A percentile compares a stretch with the other conserved stretches of the same genome.
Conservation (phyloP, 805 yeast species). For the Wickerhamiella parazyma region DNA sequence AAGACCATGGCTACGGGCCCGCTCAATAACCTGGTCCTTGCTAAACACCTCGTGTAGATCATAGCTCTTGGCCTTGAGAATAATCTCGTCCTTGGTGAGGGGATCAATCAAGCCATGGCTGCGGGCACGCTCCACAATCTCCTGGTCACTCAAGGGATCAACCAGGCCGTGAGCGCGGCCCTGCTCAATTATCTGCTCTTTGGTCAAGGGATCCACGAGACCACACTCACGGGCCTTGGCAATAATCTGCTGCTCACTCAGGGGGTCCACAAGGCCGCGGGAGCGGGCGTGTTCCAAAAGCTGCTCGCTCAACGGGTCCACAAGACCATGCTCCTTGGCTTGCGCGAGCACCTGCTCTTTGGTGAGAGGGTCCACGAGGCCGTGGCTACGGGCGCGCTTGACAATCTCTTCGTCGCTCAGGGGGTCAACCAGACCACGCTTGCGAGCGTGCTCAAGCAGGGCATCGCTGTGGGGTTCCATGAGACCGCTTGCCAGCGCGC, state of each 20-base stretch:
- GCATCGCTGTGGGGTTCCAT: constrained; percentile 7
- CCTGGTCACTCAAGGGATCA: constrained; percentile 8
- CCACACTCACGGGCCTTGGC: constrained; percentile 13
- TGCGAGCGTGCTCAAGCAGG: constrained; percentile 19
- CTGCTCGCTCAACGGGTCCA: constrained; percentile 6
- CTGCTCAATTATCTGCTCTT: constrained; percentile 31
- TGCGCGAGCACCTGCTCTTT: constrained; percentile 4
- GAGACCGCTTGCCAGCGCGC: constrained; percentile 7
- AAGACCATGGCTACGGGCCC: constrained; percentile 1
- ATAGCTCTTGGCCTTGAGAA: constrained; percentile 16
- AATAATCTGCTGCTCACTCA: background rate
- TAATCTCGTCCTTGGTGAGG: constrained; percentile 34
- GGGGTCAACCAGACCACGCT: constrained; percentile 12
- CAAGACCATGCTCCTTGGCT: constrained; percentile 2
- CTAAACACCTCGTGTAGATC: constrained; percentile 10
- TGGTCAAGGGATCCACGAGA: constrained; percentile 21
- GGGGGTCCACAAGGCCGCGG: constrained; percentile 10
- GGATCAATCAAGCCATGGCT: constrained; percentile 6
- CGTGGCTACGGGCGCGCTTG: background rate
- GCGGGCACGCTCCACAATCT: constrained; percentile 13
- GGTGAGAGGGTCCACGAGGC: background rate
- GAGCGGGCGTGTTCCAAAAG: constrained; percentile 8
- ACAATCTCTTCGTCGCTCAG: constrained; percentile 1
- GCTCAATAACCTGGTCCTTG: background rate
- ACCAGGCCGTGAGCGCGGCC: constrained; percentile 17